Base-by-base conservation (phyloP, 208 protist genomes). In the Leishmania aethiopica region DNA sequence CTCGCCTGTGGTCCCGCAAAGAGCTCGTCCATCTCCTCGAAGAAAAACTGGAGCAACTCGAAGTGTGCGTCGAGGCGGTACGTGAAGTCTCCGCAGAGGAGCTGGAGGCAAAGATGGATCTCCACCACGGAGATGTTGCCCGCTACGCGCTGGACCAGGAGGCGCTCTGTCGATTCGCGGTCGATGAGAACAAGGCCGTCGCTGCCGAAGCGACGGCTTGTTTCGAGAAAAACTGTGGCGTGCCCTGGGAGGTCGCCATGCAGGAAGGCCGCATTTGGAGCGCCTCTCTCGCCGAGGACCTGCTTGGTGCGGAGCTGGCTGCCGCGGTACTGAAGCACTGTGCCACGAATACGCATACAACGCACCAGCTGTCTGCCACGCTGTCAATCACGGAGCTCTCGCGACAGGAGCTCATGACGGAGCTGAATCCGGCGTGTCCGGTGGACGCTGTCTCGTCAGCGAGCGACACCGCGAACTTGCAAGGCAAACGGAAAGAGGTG, bases 111-210 rank as follows among this genome's bases (percentile, higher is more conserved):
- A 80, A 86, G 59, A 92, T 98, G 72, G 91, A 98, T 70, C 80
- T 92, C 73, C 94, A 98, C 77, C 96, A 96, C 85, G 82, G 84
- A 64, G 84, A 84, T 57, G 87, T 95, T 62, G 83, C 92, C 7
- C 82, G 82, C 64, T 94, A 97, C 82, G 92, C 93, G 47, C 79
- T 91, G 25, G 74, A 94, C 57, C 83, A 86, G 45, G 83, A 80
- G 40, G 79, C 78, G 55, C 78, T 86, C 55, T 73, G 57, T 10
- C 49, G 77, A 67, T 42, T 77, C 37, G 40, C 83, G 71, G 59
- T 60, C 42, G 72, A 85, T 22, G 55, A 90, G 92, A 51, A 51
- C 76, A 53, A 67, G 87, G 53, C 78, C 55, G 45, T 64, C 55
- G 78, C 57, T 22, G 47, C 79, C 37, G 57, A 81, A 15, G 83